phyloP scores from a whole-genome alignment of 192 early-diverging fungal species.

The Chytriomyces sp. region DNA sequence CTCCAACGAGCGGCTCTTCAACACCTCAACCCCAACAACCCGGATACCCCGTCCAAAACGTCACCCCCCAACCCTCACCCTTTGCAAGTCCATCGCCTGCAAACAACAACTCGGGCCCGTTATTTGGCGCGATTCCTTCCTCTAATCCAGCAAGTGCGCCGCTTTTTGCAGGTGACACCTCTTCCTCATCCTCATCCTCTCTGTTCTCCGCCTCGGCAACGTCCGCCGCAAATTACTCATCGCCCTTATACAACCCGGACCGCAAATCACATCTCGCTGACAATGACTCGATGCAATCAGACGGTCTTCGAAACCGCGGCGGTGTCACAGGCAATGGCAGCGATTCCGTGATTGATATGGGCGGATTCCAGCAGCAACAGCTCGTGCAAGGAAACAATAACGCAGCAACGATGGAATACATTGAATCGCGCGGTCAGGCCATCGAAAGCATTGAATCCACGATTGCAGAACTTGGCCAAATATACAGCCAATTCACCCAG shows the following conservation, averaged over 20 bases:
- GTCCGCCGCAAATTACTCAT: slow-evolving; percentile 43
- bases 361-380: slow-evolving; percentile 62
- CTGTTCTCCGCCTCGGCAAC: slow-evolving; percentile 24
- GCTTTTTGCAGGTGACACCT: slow-evolving; percentile 23
- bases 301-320: slow-evolving; percentile 15
- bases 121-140: background rate
- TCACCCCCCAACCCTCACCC: background rate
- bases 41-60: slow-evolving; percentile 1
- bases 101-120: background rate
- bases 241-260: slow-evolving; percentile 69
- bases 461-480: slow-evolving; percentile 91
- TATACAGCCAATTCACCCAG: slow-evolving; percentile 84
- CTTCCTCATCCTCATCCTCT: slow-evolving; percentile 26
- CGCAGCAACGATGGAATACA: slow-evolving; percentile 70
- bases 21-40: slow-evolving; percentile 15
- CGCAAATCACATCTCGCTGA: slow-evolving; percentile 37
- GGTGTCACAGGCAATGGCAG: background rate
- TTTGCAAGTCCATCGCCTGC: background rate
- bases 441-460: slow-evolving; percentile 97
- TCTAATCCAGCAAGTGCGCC: background rate
- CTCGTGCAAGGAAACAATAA: slow-evolving; percentile 59
- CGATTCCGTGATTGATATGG: slow-evolving; percentile 52
- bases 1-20: slow-evolving; percentile 5
- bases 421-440: slow-evolving; percentile 87
- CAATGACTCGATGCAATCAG: slow-evolving; percentile 26